Evolutionary conservation across 2,329 filamentous ascomycete species (phyloP).

Genomic region (Pestalotiopsis sp.): DNA sequence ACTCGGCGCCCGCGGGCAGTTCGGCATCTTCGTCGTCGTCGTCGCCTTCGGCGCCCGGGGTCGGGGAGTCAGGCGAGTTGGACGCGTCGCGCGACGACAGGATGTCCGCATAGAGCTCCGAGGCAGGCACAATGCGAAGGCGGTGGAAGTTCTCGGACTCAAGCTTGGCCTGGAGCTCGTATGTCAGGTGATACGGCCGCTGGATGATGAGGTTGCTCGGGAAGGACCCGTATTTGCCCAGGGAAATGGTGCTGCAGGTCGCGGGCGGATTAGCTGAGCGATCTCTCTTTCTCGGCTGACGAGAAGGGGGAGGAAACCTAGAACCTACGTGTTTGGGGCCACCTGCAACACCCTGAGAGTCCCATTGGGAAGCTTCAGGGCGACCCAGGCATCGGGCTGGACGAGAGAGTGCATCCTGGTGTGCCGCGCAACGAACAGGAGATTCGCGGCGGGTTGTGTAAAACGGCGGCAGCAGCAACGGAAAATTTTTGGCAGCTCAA

Average conservation of each 20-base stretch:
- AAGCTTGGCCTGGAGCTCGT: slow-evolving; percentile 77
- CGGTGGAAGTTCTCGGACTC: slow-evolving; percentile 66
- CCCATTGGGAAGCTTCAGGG: slow-evolving; percentile 60
- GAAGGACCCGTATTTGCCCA: slow-evolving; percentile 93
- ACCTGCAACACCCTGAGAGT: slow-evolving; percentile 59
- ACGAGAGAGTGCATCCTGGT: slow-evolving; percentile 44
- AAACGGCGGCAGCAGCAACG: background rate
- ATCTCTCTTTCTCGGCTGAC: background rate
- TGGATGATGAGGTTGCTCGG: slow-evolving; percentile 86
- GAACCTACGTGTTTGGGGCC: slow-evolving; percentile 59
- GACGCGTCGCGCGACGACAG: slow-evolving; percentile 47
- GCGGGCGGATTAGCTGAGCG: background rate
- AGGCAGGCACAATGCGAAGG: slow-evolving; percentile 76
- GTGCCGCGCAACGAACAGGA: background rate
- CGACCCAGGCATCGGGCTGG: slow-evolving; percentile 62
- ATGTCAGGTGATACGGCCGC: slow-evolving; percentile 90
- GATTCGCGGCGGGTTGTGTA: background rate
- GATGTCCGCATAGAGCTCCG: slow-evolving; percentile 82
- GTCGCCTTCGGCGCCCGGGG: slow-evolving; percentile 39
- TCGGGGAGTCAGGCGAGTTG: slow-evolving; percentile 31
- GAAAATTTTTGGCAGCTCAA: background rate
- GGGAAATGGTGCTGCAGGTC: slow-evolving; percentile 70
- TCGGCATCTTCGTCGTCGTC: slow-evolving; percentile 36
- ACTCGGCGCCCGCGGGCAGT: slow-evolving; percentile 47
- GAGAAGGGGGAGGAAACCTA: background rate